Conservation (phyloP, 768 basidiomycete species). For the Botryobasidium botryosum region DNA sequence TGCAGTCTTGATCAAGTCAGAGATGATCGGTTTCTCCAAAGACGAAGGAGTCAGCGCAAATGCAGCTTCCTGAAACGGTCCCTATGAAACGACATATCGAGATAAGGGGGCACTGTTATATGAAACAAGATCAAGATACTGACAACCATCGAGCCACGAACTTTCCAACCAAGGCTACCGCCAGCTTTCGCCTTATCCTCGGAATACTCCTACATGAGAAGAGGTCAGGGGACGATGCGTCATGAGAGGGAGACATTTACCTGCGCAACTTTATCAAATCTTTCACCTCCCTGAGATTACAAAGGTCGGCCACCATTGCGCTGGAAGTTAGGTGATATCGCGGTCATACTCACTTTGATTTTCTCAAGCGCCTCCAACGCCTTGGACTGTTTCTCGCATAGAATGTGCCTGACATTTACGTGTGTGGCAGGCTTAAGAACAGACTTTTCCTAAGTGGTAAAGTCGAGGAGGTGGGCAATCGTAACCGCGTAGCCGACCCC, state of each 20-base stretch:
- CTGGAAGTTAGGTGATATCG: neutral
- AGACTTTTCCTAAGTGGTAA: no score
- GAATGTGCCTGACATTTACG: constrained; percentile 71
- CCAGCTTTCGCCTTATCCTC: constrained; percentile 88
- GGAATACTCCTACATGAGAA: constrained; percentile 49
- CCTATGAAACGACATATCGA: constrained; percentile 20
- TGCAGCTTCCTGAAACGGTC: constrained; percentile 73
- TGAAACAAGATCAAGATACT: constrained; percentile 13
- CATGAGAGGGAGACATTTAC: neutral
- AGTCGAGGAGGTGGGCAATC: neutral
- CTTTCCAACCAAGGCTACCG: constrained; percentile 78
- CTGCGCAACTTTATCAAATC: constrained; percentile 69
- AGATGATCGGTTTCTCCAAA: constrained; percentile 53
- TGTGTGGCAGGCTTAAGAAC: constrained; percentile 69
- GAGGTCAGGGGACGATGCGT: neutral
- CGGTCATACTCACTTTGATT: constrained; percentile 39
- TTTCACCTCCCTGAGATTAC: constrained; percentile 42
- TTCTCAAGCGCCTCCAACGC: constrained; percentile 63
- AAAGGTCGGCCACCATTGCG: neutral
- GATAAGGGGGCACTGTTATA: neutral
- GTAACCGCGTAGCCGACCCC: neutral
- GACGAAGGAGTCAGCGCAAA: constrained; percentile 66
- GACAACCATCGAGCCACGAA: constrained; percentile 70
- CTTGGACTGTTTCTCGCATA: constrained; percentile 77
- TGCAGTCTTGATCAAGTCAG: constrained; percentile 53